A percentile compares a stretch with the other conserved stretches of the same genome.
These are phyloP conservation scores for Pilatotrama ljubarskyi DNA, from an alignment of 768 basidiomycete genomes.

Conservation along the genomic window DNA sequence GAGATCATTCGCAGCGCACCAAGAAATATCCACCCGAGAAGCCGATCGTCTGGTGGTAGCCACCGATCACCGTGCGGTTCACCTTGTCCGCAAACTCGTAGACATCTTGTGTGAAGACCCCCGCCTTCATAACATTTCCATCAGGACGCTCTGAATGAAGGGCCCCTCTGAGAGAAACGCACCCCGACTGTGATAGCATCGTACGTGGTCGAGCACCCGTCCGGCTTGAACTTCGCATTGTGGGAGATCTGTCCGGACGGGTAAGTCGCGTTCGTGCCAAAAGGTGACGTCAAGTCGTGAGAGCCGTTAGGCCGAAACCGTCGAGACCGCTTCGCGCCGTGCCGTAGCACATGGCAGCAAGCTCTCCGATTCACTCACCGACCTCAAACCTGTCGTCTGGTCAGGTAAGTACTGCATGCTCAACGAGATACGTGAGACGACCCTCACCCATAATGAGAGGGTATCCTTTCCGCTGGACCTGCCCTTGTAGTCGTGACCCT, in stretches of 20 bases:
- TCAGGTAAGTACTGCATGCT: no score
- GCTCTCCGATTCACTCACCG: constrained; percentile 5
- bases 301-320: no score
- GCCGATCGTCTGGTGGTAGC: constrained; percentile 38
- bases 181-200: constrained; percentile 34
- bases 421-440: neutral
- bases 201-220: constrained; percentile 27
- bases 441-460: constrained; percentile 30
- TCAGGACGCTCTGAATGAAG: neutral
- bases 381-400: constrained; percentile 22
- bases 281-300: no score
- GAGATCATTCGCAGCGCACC: constrained; percentile 12
- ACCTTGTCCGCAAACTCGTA: constrained; percentile 38
- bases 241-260: constrained; percentile 15
- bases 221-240: constrained; percentile 17
- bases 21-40: constrained; percentile 39
- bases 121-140: constrained; percentile 28
- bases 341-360: no score
- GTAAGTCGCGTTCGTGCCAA: no score
- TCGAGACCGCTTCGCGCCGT: no score
- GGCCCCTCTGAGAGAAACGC: neutral
- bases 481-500: constrained; percentile 38
- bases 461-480: constrained; percentile 29
- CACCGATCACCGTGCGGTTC: constrained; percentile 39
- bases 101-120: constrained; percentile 31